Evolutionary conservation across 2,329 filamentous ascomycete genomes (phyloP).

Genomic region (Nigrograna mackinnonii): DNA sequence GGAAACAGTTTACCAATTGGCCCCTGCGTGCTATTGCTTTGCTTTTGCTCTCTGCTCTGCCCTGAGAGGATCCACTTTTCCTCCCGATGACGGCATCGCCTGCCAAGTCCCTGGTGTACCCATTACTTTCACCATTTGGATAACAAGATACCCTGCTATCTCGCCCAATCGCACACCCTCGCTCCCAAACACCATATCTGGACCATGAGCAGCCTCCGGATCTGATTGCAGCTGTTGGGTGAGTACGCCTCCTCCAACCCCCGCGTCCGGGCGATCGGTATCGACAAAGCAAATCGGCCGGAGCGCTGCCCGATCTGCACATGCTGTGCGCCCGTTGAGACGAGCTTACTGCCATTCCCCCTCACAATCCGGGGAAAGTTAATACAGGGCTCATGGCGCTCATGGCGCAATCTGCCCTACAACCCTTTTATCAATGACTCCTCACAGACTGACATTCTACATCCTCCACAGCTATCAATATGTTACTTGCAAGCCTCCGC

Average conservation of each 20-base stretch:
- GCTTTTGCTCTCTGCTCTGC: slow-evolving; percentile 3
- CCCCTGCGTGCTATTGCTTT: too few species aligned
- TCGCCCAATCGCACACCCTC: neutral
- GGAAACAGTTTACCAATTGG: too few species aligned
- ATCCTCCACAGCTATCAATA: slow-evolving; percentile 26
- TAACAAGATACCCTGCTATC: slow-evolving; percentile 4
- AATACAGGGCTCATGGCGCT: too few species aligned
- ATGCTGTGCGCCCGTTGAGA: neutral
- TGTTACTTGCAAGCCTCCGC: slow-evolving; percentile 33
- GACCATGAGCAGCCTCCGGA: too few species aligned
- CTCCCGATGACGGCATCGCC: slow-evolving; percentile 21
- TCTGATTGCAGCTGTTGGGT: too few species aligned
- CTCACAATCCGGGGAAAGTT: too few species aligned
- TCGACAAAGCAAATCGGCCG: slow-evolving; percentile 1
- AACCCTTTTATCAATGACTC: too few species aligned
- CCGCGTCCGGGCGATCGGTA: neutral
- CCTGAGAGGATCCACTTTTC: slow-evolving; percentile 10
- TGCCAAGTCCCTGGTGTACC: slow-evolving; percentile 5
- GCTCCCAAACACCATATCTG: too few species aligned
- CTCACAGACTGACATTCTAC: too few species aligned
- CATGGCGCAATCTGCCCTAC: neutral
- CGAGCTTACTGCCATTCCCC: too few species aligned
- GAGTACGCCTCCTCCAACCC: too few species aligned
- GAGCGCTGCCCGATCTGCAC: neutral
- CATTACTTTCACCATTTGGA: slow-evolving; percentile 9